These are phyloP conservation scores for Dendrocalamus latiflorus DNA, from an alignment of 202 grass and related monocot species.

Conservation along the genomic window DNA sequence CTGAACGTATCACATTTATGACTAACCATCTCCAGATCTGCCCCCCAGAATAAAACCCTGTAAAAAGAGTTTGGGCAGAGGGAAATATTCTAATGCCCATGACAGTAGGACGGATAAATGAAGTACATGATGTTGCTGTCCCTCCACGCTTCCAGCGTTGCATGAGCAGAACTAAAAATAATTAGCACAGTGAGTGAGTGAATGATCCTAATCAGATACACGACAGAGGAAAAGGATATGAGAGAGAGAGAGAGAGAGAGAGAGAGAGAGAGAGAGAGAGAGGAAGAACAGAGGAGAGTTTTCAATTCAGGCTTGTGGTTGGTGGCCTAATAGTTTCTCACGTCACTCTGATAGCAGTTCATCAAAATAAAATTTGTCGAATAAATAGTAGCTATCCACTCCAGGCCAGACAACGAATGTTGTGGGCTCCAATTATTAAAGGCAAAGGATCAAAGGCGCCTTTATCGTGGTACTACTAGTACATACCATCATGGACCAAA, in stretches of 20 bases:
- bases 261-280: no score
- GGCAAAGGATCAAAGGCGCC: background rate
- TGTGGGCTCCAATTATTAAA: background rate
- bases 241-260: no score
- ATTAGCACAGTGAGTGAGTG: background rate
- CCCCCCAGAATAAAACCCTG: no score
- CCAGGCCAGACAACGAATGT: no score
- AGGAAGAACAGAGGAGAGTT: background rate
- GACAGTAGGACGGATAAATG: background rate
- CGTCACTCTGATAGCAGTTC: background rate
- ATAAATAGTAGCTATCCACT: background rate
- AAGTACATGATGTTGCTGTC: background rate
- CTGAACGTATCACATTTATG: no score
- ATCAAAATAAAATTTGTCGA: background rate
- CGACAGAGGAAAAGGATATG: background rate
- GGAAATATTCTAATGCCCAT: background rate
- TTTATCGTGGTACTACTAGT: background rate
- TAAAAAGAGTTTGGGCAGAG: background rate
- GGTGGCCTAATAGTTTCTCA: background rate
- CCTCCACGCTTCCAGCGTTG: slow-evolving; percentile 23
- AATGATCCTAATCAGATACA: background rate
- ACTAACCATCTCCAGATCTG: no score
- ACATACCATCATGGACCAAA: slow-evolving; percentile 21
- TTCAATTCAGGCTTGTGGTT: background rate
- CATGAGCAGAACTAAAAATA: background rate